A percentile compares a stretch with the other conserved stretches of the same genome.
Conservation (phyloP, 2,329 filamentous ascomycete species). For the Fusarium sp. region DNA sequence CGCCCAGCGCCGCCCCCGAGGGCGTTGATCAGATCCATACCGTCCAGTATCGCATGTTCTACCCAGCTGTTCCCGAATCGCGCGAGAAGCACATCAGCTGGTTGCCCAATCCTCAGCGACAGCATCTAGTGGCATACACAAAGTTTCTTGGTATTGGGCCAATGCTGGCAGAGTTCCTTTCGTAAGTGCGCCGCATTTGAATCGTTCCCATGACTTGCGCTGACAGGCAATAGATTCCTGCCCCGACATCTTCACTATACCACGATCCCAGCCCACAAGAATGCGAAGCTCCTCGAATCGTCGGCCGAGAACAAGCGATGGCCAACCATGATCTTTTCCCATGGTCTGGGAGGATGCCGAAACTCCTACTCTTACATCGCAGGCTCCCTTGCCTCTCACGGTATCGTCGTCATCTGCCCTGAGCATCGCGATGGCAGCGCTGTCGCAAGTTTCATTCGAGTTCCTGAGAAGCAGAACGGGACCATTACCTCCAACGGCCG, state of each 20-base stretch:
- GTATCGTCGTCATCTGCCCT: slow-evolving; percentile 80
- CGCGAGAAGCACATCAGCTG: slow-evolving; percentile 72
- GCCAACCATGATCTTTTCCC: slow-evolving; percentile 87
- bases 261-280: slow-evolving; percentile 75
- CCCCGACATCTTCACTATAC: slow-evolving; percentile 78
- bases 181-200: slow-evolving; percentile 54
- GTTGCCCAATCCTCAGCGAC: slow-evolving; percentile 80
- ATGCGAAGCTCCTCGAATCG: slow-evolving; percentile 69
- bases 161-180: slow-evolving; percentile 66
- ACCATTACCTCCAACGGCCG: slow-evolving; percentile 39
- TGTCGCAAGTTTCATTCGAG: slow-evolving; percentile 76
- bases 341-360: slow-evolving; percentile 81
- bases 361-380: slow-evolving; percentile 88
- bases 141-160: slow-evolving; percentile 75
- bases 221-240: slow-evolving; percentile 61
- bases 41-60: slow-evolving; percentile 83
- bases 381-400: slow-evolving; percentile 81
- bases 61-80: slow-evolving; percentile 69
- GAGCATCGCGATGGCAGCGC: slow-evolving; percentile 86
- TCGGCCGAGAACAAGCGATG: slow-evolving; percentile 64
- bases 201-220: not conserved
- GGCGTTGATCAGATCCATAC: slow-evolving; percentile 71
- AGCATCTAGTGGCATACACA: slow-evolving; percentile 78
- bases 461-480: slow-evolving; percentile 58
- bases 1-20: slow-evolving; percentile 62